Evolutionary conservation across 805 yeast genomes (phyloP).

Genomic region (Soucietia sequanensis): DNA sequence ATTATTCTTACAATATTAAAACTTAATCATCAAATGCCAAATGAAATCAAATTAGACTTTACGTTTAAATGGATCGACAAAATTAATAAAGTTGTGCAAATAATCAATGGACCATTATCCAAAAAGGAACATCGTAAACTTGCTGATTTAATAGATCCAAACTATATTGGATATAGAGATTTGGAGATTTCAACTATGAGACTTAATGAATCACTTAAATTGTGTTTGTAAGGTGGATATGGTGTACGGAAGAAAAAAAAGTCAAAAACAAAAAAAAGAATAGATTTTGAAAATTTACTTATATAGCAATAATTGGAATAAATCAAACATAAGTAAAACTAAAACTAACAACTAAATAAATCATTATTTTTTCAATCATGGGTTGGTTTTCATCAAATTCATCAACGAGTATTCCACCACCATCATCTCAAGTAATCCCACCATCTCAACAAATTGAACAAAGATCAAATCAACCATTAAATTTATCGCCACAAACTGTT

Average conservation of each 20-base stretch:
- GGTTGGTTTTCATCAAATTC: too few relatives aligned
- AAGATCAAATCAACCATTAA: slow-evolving; percentile 23
- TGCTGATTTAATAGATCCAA: slow-evolving; percentile 2
- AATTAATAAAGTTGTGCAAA: slow-evolving; percentile 5
- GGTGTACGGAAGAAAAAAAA: too few relatives aligned
- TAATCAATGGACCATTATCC: slow-evolving; percentile 1
- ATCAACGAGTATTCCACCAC: too few relatives aligned
- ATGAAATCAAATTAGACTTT: slow-evolving; percentile 22
- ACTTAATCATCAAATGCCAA: slow-evolving; percentile 21
- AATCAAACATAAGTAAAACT: too few relatives aligned
- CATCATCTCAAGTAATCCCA: too few relatives aligned
- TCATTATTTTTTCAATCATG: too few relatives aligned
- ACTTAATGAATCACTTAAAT: slow-evolving; percentile 23
- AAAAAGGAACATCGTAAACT: slow-evolving; percentile 3
- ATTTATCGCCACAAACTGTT: slow-evolving; percentile 13
- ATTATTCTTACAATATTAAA: slow-evolving; percentile 22
- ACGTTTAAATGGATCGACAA: slow-evolving; percentile 21
- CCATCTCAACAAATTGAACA: slow-evolving; percentile 20
- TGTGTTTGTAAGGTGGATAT: slow-evolving; percentile 19
- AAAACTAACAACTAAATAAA: too few relatives aligned
- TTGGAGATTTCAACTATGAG: slow-evolving; percentile 25
- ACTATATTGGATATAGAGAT: slow-evolving; percentile 20
- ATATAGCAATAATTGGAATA: too few relatives aligned
- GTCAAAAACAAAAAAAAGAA: too few relatives aligned
- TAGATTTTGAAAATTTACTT: too few relatives aligned